Percentiles rank a stretch among this genome's conserved stretches.
Evolutionary conservation across 768 basidiomycete species (phyloP).

Genomic region (button mushroom (Agaricus bisporus)): DNA sequence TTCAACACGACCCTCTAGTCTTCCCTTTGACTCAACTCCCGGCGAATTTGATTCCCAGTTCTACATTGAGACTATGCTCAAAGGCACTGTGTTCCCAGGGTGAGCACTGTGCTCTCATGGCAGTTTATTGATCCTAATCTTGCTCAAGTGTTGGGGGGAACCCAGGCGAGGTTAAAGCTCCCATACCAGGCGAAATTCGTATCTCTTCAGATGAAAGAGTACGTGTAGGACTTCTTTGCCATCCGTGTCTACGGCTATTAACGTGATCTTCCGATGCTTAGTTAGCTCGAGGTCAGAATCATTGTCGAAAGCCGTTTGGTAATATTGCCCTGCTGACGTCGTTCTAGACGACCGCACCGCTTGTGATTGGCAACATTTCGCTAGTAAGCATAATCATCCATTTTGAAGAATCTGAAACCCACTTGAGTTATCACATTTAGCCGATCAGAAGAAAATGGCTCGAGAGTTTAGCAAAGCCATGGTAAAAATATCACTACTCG

Average conservation of each 20-base stretch:
- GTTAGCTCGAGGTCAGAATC: too few relatives aligned
- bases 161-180: conserved; percentile 32
- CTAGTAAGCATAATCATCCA: conserved; percentile 18
- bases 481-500: conserved; percentile 36
- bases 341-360: conserved; percentile 36
- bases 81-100: conserved; percentile 36
- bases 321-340: conserved; percentile 13
- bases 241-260: too few relatives aligned
- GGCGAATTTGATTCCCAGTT: conserved; percentile 37
- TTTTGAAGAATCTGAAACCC: not conserved
- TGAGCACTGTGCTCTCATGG: too few relatives aligned
- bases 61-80: conserved; percentile 39
- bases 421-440: conserved; percentile 7
- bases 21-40: conserved; percentile 43
- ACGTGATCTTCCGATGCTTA: too few relatives aligned
- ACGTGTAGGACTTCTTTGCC: conserved; percentile 1
- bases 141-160: conserved; percentile 20
- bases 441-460: conserved; percentile 27
- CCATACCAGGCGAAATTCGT: conserved; percentile 35
- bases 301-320: not conserved
- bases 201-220: conserved; percentile 36
- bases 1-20: conserved; percentile 11
- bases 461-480: conserved; percentile 34
- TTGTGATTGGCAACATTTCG: conserved; percentile 42
- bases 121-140: too few relatives aligned